Base-by-base conservation (phyloP, 495 filamentous ascomycete genomes). In the Penicillium pulvis region DNA sequence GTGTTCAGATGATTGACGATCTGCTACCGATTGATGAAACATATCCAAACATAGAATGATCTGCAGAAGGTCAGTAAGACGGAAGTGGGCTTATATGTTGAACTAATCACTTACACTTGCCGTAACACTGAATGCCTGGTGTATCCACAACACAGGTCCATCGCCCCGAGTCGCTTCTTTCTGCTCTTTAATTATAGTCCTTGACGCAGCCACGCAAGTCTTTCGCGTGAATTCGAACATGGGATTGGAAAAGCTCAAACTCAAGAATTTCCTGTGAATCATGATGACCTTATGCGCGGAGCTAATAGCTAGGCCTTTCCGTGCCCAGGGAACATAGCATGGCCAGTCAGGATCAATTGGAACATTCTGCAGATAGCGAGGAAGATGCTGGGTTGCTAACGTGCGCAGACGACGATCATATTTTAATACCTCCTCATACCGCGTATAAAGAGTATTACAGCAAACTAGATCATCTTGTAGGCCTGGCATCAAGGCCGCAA, bases 261-360 rank as follows among this genome's bases (percentile, higher is more conserved):
- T 71, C 1, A 80, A 53, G 43, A 78, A 80, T 23, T 71, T 72
- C 23, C 76, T 60, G 55, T 80, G 75, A 20, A 80, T 75, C 77
- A 78, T 78, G 41, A 80, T 80, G 24, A 77, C 66, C 57, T 80
- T 80, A 53, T 80, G 77, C 2, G 67, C 62, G 14, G 69, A 69
- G 39, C 73, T 74, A 31, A 75, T 72, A 10, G 72, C 71, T 4
- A 76, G 46, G 36, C 65, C 58, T 12, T 70, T 65, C 6, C 74
- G 64, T 0, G 75, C 73, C 67, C 71, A 76, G 1, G 59, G 63
- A 8, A 75, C 68, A 56, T 71, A 80, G 26, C 55, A 47, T 14
- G 75, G 77, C 75, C 77, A 77, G 2, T 51, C 20, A 10, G 71
- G 68, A 53, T 77, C 71, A 1, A 72, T 17, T 2, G 60, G 63